These are phyloP conservation scores for Blastobotrys ciferrii DNA, from an alignment of 1,139 yeast genomes.

Conservation along the genomic window DNA sequence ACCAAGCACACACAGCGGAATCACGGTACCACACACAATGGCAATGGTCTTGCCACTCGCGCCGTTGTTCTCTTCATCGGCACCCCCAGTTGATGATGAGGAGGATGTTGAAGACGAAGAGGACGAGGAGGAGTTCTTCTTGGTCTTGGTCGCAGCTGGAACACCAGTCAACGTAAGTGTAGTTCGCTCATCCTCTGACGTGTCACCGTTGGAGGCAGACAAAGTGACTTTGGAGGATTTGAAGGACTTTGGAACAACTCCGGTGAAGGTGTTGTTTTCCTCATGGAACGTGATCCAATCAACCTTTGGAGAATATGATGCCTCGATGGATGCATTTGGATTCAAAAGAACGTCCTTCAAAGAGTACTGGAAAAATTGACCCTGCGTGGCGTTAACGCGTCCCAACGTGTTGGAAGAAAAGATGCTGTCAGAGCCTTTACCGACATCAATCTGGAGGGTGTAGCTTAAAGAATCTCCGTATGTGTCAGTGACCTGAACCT, in stretches of 20 bases:
- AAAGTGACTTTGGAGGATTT: constrained; percentile 49
- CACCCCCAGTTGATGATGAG: constrained; percentile 23
- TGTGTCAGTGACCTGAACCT: constrained; percentile 58
- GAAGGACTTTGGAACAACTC: constrained; percentile 63
- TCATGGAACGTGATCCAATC: constrained; percentile 66
- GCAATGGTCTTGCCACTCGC: constrained; percentile 54
- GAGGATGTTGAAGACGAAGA: constrained; percentile 25
- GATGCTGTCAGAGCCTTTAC: constrained; percentile 25
- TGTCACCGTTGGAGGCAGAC: constrained; percentile 44
- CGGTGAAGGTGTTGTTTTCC: constrained; percentile 63
- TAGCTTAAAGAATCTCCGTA: constrained; percentile 64
- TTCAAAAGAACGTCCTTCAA: constrained; percentile 38
- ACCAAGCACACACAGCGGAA: constrained; percentile 58
- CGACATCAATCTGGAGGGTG: constrained; percentile 49
- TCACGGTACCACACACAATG: constrained; percentile 84
- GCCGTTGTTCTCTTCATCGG: constrained; percentile 29
- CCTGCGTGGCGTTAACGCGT: constrained; percentile 63
- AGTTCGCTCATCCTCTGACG: constrained; percentile 26
- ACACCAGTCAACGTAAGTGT: constrained; percentile 59
- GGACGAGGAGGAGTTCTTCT: constrained; percentile 22
- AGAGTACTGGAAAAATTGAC: constrained; percentile 51
- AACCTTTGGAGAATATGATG: constrained; percentile 43
- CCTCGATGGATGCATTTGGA: constrained; percentile 54
- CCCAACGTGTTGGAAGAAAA: constrained; percentile 28
- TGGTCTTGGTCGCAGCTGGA: constrained; percentile 22